These are phyloP conservation scores for Phytophthora constricta DNA, from an alignment of 352 stramenopile species.

Conservation along the genomic window DNA sequence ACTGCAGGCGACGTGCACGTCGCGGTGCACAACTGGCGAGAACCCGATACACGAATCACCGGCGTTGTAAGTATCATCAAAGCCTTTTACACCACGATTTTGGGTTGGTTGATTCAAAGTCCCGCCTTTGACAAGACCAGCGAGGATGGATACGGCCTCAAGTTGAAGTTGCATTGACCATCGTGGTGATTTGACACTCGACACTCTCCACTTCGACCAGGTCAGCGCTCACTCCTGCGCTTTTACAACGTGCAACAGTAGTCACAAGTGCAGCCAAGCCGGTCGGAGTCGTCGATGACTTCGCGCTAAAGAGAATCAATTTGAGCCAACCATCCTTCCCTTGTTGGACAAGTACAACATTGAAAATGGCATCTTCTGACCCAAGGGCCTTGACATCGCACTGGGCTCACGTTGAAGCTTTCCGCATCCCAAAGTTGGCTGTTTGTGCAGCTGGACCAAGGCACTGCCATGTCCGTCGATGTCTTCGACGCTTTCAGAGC, in stretches of 20 bases:
- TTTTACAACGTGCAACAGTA: conserved; percentile 26
- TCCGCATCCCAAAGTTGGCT: conserved; percentile 6
- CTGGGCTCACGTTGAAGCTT: conserved; percentile 8
- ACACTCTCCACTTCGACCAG: conserved; percentile 4
- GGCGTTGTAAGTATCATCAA: not conserved
- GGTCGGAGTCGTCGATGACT: too few species aligned
- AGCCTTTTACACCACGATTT: too few species aligned
- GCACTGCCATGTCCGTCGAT: too few species aligned
- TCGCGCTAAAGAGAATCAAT: too few species aligned
- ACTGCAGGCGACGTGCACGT: too few species aligned
- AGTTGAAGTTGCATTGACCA: not conserved
- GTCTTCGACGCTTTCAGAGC: not conserved
- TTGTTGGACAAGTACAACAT: conserved; percentile 10
- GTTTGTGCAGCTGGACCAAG: too few species aligned
- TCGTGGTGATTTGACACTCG: not conserved
- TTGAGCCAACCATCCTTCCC: not conserved
- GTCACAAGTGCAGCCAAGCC: conserved; percentile 9
- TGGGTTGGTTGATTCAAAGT: too few species aligned
- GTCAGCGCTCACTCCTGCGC: conserved; percentile 18
- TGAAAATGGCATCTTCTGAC: not conserved
- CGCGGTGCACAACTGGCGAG: too few species aligned
- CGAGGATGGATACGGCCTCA: conserved; percentile 5
- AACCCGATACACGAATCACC: too few species aligned
- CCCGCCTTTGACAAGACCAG: not conserved
- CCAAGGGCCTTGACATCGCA: not conserved